A percentile compares a stretch with the other conserved stretches of the same genome.
Evolutionary conservation across 805 yeast species (phyloP).

Genomic region (Kluyveromyces lactis): DNA sequence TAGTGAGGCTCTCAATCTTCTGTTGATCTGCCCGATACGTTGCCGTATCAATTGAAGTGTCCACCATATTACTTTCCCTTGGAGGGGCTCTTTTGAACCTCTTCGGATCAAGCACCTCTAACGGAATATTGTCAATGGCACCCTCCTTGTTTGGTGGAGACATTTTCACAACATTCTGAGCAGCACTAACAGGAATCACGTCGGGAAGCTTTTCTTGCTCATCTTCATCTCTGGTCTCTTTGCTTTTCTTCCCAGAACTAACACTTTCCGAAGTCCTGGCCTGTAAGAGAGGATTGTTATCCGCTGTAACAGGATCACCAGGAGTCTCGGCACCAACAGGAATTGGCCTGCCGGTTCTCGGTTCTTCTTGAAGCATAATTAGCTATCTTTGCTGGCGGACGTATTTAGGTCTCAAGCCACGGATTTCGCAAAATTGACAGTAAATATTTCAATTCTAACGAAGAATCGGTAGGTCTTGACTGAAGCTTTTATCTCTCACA

Average conservation of each 20-base stretch:
- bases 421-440: too few relatives aligned
- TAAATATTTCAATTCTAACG: too few relatives aligned
- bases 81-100: slow-evolving; percentile 15
- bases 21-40: slow-evolving; percentile 10
- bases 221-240: background rate
- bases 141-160: slow-evolving; percentile 21
- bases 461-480: too few relatives aligned
- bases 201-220: background rate
- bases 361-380: background rate
- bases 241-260: background rate
- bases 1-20: slow-evolving; percentile 11
- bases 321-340: slow-evolving; percentile 1
- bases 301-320: background rate
- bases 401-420: too few relatives aligned
- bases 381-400: too few relatives aligned
- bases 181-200: slow-evolving; percentile 17
- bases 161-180: slow-evolving; percentile 14
- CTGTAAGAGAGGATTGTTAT: slow-evolving; percentile 3
- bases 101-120: slow-evolving; percentile 22
- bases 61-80: slow-evolving; percentile 21
- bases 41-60: slow-evolving; percentile 24
- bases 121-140: slow-evolving; percentile 24
- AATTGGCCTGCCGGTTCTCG: background rate
- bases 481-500: too few relatives aligned
- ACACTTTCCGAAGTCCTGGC: background rate